A percentile compares a stretch with the other conserved stretches of the same genome.
phyloP scores from a whole-genome alignment of 2,329 filamentous ascomycete genomes.

The Uncinocarpus reesii region DNA sequence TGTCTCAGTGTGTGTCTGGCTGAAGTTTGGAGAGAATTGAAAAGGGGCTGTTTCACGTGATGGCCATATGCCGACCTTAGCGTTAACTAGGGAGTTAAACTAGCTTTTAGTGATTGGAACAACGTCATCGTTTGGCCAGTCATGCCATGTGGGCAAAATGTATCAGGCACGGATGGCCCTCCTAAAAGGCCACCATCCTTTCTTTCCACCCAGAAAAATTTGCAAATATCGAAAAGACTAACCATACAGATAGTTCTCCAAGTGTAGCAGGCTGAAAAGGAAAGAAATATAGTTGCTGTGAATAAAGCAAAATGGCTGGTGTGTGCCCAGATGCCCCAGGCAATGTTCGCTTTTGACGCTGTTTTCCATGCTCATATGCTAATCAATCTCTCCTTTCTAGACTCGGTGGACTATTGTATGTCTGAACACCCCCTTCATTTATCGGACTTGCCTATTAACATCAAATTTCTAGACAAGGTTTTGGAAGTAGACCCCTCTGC shows the following conservation, averaged over 20 bases:
- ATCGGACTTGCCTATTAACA: background rate
- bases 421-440: background rate
- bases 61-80: background rate
- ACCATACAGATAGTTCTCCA: background rate
- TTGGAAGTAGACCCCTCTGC: conserved; percentile 65
- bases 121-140: conserved; percentile 11
- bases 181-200: background rate
- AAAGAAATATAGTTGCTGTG: background rate
- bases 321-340: background rate
- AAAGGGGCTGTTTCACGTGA: too few relatives aligned
- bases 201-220: background rate
- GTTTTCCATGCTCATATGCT: too few relatives aligned
- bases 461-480: conserved; percentile 50
- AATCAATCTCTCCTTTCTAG: background rate
- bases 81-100: background rate
- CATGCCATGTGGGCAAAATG: background rate
- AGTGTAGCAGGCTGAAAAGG: background rate
- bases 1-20: too few relatives aligned
- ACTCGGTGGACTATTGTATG: conserved; percentile 52
- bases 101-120: background rate
- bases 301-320: conserved; percentile 2
- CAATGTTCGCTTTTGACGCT: background rate
- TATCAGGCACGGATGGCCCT: too few relatives aligned
- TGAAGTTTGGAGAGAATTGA: too few relatives aligned
- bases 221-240: background rate